Conservation (phyloP, 495 filamentous ascomycete genomes). For the Amphirosellinia nigrospora region DNA sequence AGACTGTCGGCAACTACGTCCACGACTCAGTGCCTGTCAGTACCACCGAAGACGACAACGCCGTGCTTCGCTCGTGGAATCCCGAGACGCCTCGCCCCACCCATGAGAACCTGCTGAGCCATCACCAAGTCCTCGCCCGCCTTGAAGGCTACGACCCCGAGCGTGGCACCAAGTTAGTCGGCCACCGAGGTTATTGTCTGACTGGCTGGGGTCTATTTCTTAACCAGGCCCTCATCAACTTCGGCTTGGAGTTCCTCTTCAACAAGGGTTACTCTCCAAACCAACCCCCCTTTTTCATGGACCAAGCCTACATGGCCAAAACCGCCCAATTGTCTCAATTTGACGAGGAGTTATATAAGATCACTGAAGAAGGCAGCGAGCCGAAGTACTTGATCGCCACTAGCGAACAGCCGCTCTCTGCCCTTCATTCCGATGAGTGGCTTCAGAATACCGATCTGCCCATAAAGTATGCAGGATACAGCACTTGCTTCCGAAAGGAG, state of each 20-base stretch:
- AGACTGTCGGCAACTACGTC: slow-evolving; percentile 90
- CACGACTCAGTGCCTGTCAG: slow-evolving; percentile 91
- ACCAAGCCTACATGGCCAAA: slow-evolving; percentile 96
- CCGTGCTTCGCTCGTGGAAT: slow-evolving; percentile 74
- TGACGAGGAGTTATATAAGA: slow-evolving; percentile 97
- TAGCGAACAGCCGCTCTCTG: slow-evolving; percentile 92
- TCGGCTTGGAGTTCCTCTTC: slow-evolving; percentile 87
- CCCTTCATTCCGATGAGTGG: slow-evolving; percentile 94
- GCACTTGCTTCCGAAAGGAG: slow-evolving; percentile 94
- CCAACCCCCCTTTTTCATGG: slow-evolving; percentile 95
- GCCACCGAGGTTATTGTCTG: slow-evolving; percentile 93
- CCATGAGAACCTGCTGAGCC: slow-evolving; percentile 70
- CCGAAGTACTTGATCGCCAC: slow-evolving; percentile 97
- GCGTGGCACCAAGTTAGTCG: slow-evolving; percentile 91
- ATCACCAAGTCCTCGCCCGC: slow-evolving; percentile 90
- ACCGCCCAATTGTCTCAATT: slow-evolving; percentile 97
- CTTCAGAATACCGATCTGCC: slow-evolving; percentile 79
- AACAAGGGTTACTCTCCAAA: slow-evolving; percentile 81
- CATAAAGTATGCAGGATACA: slow-evolving; percentile 82
- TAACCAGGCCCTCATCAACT: slow-evolving; percentile 90
- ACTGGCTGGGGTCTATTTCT: slow-evolving; percentile 91
- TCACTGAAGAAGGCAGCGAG: slow-evolving; percentile 84
- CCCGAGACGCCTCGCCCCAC: slow-evolving; percentile 72
- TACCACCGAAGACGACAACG: slow-evolving; percentile 91
- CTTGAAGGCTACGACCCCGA: slow-evolving; percentile 94